These are phyloP conservation scores for Globisporangium cylindrosporum DNA, from an alignment of 352 stramenopile species.

Conservation along the genomic window DNA sequence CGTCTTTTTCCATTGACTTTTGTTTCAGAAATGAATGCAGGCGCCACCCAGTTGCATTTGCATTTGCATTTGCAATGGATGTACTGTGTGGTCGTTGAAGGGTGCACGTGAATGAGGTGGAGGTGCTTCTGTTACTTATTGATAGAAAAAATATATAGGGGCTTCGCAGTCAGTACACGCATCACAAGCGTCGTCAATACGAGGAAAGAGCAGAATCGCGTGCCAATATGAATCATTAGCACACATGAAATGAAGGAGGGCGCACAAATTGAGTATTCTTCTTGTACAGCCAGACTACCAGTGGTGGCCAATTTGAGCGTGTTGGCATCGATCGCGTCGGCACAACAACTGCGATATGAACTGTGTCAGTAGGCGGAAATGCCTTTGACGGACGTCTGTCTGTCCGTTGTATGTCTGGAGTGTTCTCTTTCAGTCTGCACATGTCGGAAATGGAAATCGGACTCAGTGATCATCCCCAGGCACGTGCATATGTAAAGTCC, in stretches of 20 bases:
- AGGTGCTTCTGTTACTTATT: background rate
- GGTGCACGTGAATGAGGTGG: background rate
- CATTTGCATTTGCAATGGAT: no score
- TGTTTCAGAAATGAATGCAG: no score
- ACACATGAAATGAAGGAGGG: background rate
- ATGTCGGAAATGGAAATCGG: background rate
- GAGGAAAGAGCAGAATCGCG: background rate
- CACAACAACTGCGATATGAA: background rate
- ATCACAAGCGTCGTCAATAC: background rate
- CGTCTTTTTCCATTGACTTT: no score
- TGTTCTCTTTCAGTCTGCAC: background rate
- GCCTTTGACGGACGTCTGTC: background rate
- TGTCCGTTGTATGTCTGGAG: no score
- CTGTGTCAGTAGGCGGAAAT: background rate
- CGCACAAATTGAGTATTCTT: no score
- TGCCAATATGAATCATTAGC: background rate
- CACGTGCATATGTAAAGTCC: background rate
- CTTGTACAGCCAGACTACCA: no score
- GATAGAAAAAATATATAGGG: background rate
- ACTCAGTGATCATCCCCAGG: background rate
- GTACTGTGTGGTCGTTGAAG: background rate
- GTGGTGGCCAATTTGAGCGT: background rate
- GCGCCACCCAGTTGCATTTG: no score
- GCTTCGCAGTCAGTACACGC: background rate
- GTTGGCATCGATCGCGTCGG: background rate